Base-by-base conservation (phyloP, 129 eudicot genomes). In the Flaveria trinervia region DNA sequence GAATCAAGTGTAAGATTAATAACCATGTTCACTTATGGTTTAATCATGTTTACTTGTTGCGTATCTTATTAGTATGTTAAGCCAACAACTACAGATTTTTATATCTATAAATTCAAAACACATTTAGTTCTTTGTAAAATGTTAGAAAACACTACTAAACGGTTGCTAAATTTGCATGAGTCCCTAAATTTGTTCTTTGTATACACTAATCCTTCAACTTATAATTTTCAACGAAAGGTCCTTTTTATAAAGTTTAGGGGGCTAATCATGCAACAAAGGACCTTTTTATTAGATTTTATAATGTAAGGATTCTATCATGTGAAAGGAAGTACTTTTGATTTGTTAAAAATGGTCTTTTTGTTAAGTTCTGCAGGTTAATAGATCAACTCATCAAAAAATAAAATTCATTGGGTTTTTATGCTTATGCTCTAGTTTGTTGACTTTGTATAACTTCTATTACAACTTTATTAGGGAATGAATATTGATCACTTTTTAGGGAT, bases 1-100 rank as follows among this genome's bases (percentile, higher is more conserved):
- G 93, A 86, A 73, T 77, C 86, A 46, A 72, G 86, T 82, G 97
- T 94, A 91, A 94, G 96, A 83, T 83, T 82, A 78, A 80, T 68
- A 70, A 74, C 86, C 57, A 51, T 79, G 48, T 52, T 60, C 20
- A 70, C 64, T 71, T 84, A 13, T 62, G 67, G 13, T 66, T 77
- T 78, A 79, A 56, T 45, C 64, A 30, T 57, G 3, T 74, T 16
- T 70, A 71, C 76, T 69, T 83, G 41, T 83, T 80, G 67, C 46
- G 16, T 57, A 20, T 9, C 55, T 33, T 25, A 26, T 77, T 20
- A 77, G 25, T 11, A 68, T 68, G 60, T 77, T 17, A 68, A 77
- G 67, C 50, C 26, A 67, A 52, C n/a, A 73, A 12, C 6, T 17
- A 17, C 26, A 60, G 43, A 13, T 16, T 14, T 56, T 49, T 68